Conservation (phyloP, 1,139 yeast genomes). For the Kurtzmaniella quercitrusa region DNA sequence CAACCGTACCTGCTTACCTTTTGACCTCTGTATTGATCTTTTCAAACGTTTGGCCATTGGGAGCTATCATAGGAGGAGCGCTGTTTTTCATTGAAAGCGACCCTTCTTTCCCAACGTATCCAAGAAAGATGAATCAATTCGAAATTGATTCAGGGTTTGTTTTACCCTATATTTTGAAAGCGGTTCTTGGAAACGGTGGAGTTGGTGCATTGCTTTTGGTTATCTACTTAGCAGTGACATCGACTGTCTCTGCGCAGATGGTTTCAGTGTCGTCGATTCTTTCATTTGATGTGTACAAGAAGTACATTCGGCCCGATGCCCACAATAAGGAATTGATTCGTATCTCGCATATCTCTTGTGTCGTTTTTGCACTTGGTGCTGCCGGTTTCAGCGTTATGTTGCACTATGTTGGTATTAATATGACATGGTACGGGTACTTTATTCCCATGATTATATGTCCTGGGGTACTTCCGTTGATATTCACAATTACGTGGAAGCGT, state of each 20-base stretch:
- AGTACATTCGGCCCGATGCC: conserved; percentile 22
- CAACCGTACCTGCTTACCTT: conserved; percentile 34
- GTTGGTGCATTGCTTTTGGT: conserved; percentile 23
- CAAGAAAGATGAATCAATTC: conserved; percentile 19
- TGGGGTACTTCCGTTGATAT: conserved; percentile 28
- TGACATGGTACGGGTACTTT: conserved; percentile 34
- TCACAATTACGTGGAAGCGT: conserved; percentile 28
- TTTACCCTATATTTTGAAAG: conserved; percentile 23
- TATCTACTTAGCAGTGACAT: conserved; percentile 27
- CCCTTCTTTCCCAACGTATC: conserved; percentile 25
- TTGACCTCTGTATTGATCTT: conserved; percentile 29
- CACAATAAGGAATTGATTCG: conserved; percentile 21
- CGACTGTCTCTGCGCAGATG: conserved; percentile 28
- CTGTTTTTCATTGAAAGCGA: conserved; percentile 19
- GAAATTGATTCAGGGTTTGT: conserved; percentile 25
- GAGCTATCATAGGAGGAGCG: conserved; percentile 23
- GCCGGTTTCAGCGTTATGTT: conserved; percentile 27
- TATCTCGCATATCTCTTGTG: conserved; percentile 23
- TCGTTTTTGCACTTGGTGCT: conserved; percentile 23
- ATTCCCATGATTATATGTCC: conserved; percentile 30
- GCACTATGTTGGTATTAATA: conserved; percentile 25
- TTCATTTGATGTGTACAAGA: conserved; percentile 26
- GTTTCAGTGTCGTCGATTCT: conserved; percentile 25
- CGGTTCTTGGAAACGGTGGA: conserved; percentile 23
- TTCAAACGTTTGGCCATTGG: conserved; percentile 28